Evolutionary conservation across 2,329 filamentous ascomycete species (phyloP).

Genomic region (Allantophomopsis lycopodina): DNA sequence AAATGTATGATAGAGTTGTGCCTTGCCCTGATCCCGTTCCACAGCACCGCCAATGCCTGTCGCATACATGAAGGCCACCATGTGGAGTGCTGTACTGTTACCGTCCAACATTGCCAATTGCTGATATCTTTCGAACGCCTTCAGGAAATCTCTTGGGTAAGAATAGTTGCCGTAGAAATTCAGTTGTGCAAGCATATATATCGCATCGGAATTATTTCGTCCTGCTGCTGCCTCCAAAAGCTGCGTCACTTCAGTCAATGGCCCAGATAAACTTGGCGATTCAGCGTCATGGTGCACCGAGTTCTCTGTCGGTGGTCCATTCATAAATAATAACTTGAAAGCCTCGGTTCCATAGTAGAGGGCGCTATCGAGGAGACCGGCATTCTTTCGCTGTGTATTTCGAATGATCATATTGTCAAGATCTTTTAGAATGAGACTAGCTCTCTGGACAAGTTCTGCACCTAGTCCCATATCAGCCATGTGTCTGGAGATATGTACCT

Average conservation of each 20-base stretch:
- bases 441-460: constrained; percentile 19
- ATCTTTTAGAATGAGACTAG: constrained; percentile 18
- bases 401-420: constrained; percentile 15
- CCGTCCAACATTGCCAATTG: constrained; percentile 63
- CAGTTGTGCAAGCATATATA: constrained; percentile 83
- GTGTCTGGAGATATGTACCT: no score
- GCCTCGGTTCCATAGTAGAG: constrained; percentile 48
- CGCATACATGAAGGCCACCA: constrained; percentile 91
- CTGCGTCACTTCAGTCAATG: constrained; percentile 40
- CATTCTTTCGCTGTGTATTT: constrained; percentile 28
- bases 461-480: constrained; percentile 7
- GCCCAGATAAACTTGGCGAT: constrained; percentile 28
- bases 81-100: constrained; percentile 87
- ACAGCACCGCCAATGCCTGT: constrained; percentile 79
- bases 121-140: constrained; percentile 71
- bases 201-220: constrained; percentile 57
- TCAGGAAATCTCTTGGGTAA: constrained; percentile 66
- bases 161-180: constrained; percentile 95
- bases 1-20: constrained; percentile 87
- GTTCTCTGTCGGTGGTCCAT: constrained; percentile 30
- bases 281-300: constrained; percentile 2
- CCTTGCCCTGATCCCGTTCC: constrained; percentile 76
- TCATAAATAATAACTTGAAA: constrained; percentile 52
- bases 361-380: constrained; percentile 39
- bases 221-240: constrained; percentile 44